Base-by-base conservation (phyloP, 768 basidiomycete species). In the Suillus variegatus region DNA sequence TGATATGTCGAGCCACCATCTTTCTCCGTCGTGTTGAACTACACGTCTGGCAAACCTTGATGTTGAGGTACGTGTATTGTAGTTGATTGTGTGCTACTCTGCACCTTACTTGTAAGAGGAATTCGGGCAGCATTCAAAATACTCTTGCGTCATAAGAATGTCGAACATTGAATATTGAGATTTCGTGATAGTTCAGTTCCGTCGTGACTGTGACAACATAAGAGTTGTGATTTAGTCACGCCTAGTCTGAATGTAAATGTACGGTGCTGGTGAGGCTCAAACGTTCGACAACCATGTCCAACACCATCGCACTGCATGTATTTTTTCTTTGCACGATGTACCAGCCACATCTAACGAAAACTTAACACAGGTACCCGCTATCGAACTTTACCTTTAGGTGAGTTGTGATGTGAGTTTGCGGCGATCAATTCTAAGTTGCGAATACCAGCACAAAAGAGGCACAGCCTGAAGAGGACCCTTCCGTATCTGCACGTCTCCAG, bases 391-490 rank as follows among this genome's bases (percentile, higher is more conserved):
- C 94, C 7, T 96, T 97, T 81, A 94, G 92, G 93, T 91, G 64
- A 52, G 71, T 47, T 61, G 58, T 61, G 49, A 20, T 58, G 44
- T 32, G 5, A 38, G 10, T 41, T 6, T 35, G 60, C 54, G 43
- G 32, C 51, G 62, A 62, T 65, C 52, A 40, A 58, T 63, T 43
- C 58, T 60, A 52, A 6, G 18, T 44, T 40, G 38, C 47, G 43
- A 38, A 56, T 6, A 13, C 28, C 68, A 97, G 95, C 75, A 95
- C 94, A 52, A 97, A 98, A 76, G 96, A 97, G 73, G 89, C 95
- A 0, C 97, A 99, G 74, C 94, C 95, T 8, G 95, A 99, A 73
- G 97, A 99, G 76, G 97, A 99, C 72, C 93, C 95, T 0, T 96
- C 94, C 2, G 97, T 99, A 2, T 90, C 94, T 2, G 94, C 96